phyloP scores from a whole-genome alignment of 345 rosid genomes.

The Eucalyptus albens region DNA sequence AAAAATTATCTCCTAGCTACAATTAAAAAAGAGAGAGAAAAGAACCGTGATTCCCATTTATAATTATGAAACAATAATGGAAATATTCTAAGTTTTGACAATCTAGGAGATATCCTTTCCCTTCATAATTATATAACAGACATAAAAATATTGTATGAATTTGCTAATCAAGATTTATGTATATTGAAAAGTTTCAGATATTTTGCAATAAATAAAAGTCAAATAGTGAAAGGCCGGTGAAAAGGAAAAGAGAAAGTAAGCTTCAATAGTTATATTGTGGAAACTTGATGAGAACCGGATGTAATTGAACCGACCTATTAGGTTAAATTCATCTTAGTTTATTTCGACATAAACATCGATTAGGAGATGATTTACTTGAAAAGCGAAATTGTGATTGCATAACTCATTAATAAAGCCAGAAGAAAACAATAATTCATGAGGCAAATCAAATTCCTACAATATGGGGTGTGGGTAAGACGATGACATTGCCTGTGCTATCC shows the following conservation, averaged over 20 bases:
- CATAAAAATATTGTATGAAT: background rate
- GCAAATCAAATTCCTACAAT: background rate
- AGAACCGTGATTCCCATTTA: background rate
- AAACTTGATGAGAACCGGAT: background rate
- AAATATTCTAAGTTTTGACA: background rate
- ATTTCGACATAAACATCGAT: background rate
- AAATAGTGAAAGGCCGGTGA: background rate
- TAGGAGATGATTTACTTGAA: background rate
- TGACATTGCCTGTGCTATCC: background rate
- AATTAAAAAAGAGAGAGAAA: accelerated
- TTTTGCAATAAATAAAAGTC: background rate
- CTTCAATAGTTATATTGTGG: background rate
- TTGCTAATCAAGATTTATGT: background rate
- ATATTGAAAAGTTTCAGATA: background rate
- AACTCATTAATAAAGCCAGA: background rate
- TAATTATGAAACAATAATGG: background rate
- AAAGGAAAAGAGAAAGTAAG: background rate
- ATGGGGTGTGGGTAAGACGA: background rate
- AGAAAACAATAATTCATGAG: background rate
- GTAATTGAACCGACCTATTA: background rate
- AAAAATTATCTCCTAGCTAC: background rate
- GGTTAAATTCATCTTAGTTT: background rate
- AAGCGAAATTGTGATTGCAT: background rate
- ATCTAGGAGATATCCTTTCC: background rate
- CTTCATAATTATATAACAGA: background rate